These are phyloP conservation scores for Fomitopsis serialis DNA, from an alignment of 768 basidiomycete genomes.

Conservation along the genomic window DNA sequence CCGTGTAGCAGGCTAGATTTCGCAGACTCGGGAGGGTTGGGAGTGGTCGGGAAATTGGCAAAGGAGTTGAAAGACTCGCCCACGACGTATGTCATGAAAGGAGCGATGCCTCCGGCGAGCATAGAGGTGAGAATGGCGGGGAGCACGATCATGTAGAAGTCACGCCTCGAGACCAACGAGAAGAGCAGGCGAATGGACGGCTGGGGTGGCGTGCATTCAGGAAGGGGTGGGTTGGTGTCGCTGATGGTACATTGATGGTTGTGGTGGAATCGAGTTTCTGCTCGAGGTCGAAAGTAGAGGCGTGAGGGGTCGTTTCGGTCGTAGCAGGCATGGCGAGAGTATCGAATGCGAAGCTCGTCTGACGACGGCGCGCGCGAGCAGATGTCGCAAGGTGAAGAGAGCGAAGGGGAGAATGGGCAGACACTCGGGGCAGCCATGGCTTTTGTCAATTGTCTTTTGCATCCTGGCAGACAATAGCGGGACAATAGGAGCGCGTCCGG, in stretches of 20 bases:
- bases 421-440: conserved; percentile 14
- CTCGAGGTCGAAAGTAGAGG: conserved; percentile 14
- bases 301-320: conserved; percentile 18
- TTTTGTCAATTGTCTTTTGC: conserved; percentile 25
- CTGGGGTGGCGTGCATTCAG: conserved; percentile 23
- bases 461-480: conserved; percentile 10
- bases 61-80: conserved; percentile 76
- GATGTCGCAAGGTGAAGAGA: conserved; percentile 9
- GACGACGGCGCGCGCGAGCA: conserved; percentile 19
- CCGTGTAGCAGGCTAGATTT: conserved; percentile 50
- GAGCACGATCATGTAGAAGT: conserved; percentile 50
- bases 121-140: conserved; percentile 63
- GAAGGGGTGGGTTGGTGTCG: conserved; percentile 19
- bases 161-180: conserved; percentile 52
- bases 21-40: conserved; percentile 33
- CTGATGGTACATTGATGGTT: conserved; percentile 15
- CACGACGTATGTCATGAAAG: conserved; percentile 82
- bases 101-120: conserved; percentile 65
- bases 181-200: conserved; percentile 66
- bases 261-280: conserved; percentile 12
- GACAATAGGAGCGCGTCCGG: neutral
- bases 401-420: conserved; percentile 13
- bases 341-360: conserved; percentile 21
- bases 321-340: conserved; percentile 12
- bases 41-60: conserved; percentile 45